Evolutionary conservation across 2,329 filamentous ascomycete species (phyloP).

Genomic region (Colletotrichum musicola): DNA sequence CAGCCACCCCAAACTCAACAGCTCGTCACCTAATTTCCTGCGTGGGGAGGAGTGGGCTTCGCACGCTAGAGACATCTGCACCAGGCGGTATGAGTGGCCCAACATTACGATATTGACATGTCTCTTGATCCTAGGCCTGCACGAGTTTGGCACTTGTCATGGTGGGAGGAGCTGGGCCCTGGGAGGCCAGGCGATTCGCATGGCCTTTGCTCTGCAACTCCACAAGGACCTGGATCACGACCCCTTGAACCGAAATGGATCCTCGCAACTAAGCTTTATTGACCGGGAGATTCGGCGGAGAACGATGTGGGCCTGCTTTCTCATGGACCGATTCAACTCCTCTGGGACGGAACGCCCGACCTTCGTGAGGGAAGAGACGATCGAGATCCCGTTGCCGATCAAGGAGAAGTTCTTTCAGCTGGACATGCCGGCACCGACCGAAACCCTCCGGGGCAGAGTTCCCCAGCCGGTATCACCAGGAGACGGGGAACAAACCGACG

Average conservation of each 20-base stretch:
- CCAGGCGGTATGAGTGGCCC: slow-evolving; percentile 90
- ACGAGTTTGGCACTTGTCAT: slow-evolving; percentile 97
- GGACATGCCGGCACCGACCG: slow-evolving; percentile 89
- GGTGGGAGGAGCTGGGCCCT: slow-evolving; percentile 96
- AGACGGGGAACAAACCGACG: slow-evolving; percentile 73
- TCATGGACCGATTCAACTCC: slow-evolving; percentile 98
- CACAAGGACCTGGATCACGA: slow-evolving; percentile 93
- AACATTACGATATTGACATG: slow-evolving; percentile 97
- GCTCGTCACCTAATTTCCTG: slow-evolving; percentile 79
- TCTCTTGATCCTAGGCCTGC: slow-evolving; percentile 86
- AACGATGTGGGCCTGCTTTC: slow-evolving; percentile 98
- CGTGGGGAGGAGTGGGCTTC: slow-evolving; percentile 93
- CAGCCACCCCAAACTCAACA: slow-evolving; percentile 83
- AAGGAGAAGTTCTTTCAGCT: slow-evolving; percentile 91
- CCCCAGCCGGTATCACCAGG: slow-evolving; percentile 72
- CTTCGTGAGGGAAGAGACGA: slow-evolving; percentile 89
- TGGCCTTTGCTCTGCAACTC: slow-evolving; percentile 95
- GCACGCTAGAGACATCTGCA: slow-evolving; percentile 87
- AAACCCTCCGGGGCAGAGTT: slow-evolving; percentile 81
- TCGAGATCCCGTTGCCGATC: slow-evolving; percentile 91
- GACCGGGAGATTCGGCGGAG: slow-evolving; percentile 93
- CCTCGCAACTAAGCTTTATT: slow-evolving; percentile 82
- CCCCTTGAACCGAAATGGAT: slow-evolving; percentile 72
- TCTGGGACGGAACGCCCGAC: slow-evolving; percentile 93
- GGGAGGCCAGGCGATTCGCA: slow-evolving; percentile 92